These are phyloP conservation scores for Myxozyma kluyveri DNA, from an alignment of 805 yeast species.

Conservation along the genomic window DNA sequence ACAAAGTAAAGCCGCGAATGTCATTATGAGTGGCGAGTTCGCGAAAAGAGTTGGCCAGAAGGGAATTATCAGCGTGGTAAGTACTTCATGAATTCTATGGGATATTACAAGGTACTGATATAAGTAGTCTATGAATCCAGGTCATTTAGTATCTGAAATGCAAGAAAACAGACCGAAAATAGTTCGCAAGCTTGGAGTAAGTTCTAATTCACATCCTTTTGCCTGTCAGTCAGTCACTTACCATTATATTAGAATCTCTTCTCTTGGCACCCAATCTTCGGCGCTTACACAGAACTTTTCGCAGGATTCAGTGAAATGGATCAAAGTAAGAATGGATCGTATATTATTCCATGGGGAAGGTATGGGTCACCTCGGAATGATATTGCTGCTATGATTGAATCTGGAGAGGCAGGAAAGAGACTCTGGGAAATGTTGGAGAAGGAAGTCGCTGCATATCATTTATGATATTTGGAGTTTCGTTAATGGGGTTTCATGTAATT, in stretches of 20 bases:
- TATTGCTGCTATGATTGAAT: constrained; percentile 9
- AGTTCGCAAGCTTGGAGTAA: constrained; percentile 22
- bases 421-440: constrained; percentile 42
- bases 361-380: constrained; percentile 34
- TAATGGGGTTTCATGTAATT: too few species aligned
- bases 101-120: neutral
- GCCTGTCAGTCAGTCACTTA: neutral
- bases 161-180: constrained; percentile 28
- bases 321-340: constrained; percentile 38
- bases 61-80: constrained; percentile 20
- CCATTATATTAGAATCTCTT: constrained; percentile 16
- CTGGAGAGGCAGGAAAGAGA: constrained; percentile 33
- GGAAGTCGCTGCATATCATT: constrained; percentile 9
- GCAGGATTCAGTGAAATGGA: constrained; percentile 44
- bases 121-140: constrained; percentile 23
- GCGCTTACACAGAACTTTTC: constrained; percentile 48
- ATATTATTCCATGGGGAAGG: constrained; percentile 47
- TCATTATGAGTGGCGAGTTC: constrained; percentile 25
- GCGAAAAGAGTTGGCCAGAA: constrained; percentile 7
- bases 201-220: neutral
- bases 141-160: constrained; percentile 25
- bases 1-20: constrained; percentile 46
- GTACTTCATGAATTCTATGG: neutral
- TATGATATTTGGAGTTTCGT: too few species aligned
- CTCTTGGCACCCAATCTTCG: constrained; percentile 35